A percentile compares a stretch with the other conserved stretches of the same genome.
phyloP scores from a whole-genome alignment of 2,329 filamentous ascomycete species.

The Alternaria arborescens region DNA sequence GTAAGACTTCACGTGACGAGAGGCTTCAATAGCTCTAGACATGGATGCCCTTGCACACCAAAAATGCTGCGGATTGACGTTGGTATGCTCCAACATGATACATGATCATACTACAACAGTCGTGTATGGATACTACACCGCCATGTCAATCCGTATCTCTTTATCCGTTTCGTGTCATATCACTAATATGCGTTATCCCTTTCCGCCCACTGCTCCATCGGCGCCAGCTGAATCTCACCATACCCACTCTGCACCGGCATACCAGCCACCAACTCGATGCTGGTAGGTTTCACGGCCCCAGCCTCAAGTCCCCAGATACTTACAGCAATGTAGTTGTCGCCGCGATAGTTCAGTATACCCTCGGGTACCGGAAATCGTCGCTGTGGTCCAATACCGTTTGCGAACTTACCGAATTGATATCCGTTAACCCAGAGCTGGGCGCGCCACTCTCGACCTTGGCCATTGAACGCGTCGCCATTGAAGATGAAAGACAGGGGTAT shows the following conservation, averaged over 20 bases:
- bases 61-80: background rate
- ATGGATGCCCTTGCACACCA: background rate
- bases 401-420: conserved; percentile 73
- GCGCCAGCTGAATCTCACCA: conserved; percentile 21
- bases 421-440: conserved; percentile 76
- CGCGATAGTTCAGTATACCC: conserved; percentile 73
- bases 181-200: conserved; percentile 26
- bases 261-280: conserved; percentile 59
- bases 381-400: conserved; percentile 76
- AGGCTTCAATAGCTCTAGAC: background rate
- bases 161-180: background rate
- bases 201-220: conserved; percentile 27
- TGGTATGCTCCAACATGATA: background rate
- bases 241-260: conserved; percentile 53
- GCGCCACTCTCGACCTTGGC: conserved; percentile 56
- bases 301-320: conserved; percentile 71
- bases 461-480: conserved; percentile 50
- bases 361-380: conserved; percentile 73
- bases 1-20: background rate
- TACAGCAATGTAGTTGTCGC: conserved; percentile 72
- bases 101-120: background rate
- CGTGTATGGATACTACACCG: background rate
- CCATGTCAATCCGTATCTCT: background rate
- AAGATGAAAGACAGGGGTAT: conserved; percentile 68
- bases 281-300: conserved; percentile 65